Evolutionary conservation across 176 grass and related monocot genomes (phyloP).

Genomic region (Aegilops longissima): DNA sequence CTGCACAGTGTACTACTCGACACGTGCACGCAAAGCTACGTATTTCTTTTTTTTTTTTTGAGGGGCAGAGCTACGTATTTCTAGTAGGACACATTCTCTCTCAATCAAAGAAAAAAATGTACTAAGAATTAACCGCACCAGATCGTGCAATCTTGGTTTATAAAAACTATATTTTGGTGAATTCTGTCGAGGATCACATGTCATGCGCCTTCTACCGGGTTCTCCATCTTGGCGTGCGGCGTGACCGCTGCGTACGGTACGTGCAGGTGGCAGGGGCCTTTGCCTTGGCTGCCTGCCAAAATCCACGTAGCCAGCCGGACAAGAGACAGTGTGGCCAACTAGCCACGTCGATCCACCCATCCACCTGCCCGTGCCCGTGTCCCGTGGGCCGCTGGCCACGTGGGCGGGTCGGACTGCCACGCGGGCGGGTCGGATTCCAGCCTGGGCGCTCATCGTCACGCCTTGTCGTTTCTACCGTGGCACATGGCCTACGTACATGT

Average conservation of each 20-base stretch:
- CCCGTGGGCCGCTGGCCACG: background rate
- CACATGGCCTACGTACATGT: conserved; percentile 22
- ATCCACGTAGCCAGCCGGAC: conserved; percentile 3
- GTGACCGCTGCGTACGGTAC: background rate
- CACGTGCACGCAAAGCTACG: background rate
- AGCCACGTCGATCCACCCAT: conserved; percentile 12
- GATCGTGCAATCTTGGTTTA: background rate
- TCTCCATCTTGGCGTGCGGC: background rate
- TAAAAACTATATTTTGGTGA: too few species aligned
- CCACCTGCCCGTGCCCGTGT: background rate
- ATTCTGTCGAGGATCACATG: background rate
- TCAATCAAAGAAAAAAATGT: too few species aligned
- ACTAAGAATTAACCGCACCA: background rate
- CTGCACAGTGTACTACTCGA: too few species aligned
- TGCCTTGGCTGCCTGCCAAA: background rate
- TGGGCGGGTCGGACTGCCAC: conserved; percentile 13
- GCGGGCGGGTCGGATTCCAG: background rate
- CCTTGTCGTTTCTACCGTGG: conserved; percentile 7
- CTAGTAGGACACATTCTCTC: too few species aligned
- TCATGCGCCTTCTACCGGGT: background rate
- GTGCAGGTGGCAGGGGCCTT: background rate
- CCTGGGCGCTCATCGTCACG: background rate
- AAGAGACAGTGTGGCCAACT: background rate
- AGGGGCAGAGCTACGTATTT: too few species aligned
- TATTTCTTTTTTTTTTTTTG: too few species aligned